Evolutionary conservation across 495 filamentous ascomycete genomes (phyloP).

Genomic region (Penicillium egyptiacum): DNA sequence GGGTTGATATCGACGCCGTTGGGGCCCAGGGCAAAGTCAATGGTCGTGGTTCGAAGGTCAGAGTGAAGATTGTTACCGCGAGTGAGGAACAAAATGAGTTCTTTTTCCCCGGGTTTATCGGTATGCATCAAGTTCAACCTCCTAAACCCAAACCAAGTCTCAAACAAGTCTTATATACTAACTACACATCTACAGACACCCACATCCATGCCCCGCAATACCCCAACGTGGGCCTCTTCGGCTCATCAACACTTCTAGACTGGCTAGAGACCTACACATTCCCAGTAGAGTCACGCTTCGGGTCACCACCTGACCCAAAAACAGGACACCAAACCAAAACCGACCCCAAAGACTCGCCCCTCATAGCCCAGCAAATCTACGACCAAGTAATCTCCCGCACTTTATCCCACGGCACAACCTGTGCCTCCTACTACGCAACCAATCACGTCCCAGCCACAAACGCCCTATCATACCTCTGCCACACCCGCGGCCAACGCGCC

Average conservation of each 20-base stretch:
- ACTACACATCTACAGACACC: constrained; percentile 60
- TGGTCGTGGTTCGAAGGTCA: not conserved
- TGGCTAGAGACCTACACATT: constrained; percentile 96
- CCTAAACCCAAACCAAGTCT: too few species aligned
- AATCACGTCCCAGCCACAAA: constrained; percentile 76
- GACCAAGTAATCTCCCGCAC: constrained; percentile 70
- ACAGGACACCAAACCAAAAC: not conserved
- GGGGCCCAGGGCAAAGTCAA: not conserved
- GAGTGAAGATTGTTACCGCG: constrained; percentile 25
- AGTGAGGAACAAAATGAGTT: constrained; percentile 53
- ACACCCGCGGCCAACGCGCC: constrained; percentile 73
- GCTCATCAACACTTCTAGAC: constrained; percentile 80
- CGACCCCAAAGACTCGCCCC: constrained; percentile 12
- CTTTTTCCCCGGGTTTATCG: constrained; percentile 92
- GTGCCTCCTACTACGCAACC: constrained; percentile 87
- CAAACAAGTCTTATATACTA: not conserved
- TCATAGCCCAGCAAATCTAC: constrained; percentile 62
- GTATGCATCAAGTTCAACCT: constrained; percentile 37
- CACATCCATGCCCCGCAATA: constrained; percentile 93
- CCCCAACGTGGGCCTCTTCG: constrained; percentile 87
- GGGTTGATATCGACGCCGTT: constrained; percentile 16
- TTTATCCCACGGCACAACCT: constrained; percentile 84
- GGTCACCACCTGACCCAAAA: constrained; percentile 13
- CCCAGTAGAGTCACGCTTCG: constrained; percentile 75
- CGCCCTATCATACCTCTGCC: constrained; percentile 76